A percentile compares a stretch with the other conserved stretches of the same genome.
These are phyloP conservation scores for Corymbia calophylla DNA, from an alignment of 441 rosid species.

Conservation along the genomic window DNA sequence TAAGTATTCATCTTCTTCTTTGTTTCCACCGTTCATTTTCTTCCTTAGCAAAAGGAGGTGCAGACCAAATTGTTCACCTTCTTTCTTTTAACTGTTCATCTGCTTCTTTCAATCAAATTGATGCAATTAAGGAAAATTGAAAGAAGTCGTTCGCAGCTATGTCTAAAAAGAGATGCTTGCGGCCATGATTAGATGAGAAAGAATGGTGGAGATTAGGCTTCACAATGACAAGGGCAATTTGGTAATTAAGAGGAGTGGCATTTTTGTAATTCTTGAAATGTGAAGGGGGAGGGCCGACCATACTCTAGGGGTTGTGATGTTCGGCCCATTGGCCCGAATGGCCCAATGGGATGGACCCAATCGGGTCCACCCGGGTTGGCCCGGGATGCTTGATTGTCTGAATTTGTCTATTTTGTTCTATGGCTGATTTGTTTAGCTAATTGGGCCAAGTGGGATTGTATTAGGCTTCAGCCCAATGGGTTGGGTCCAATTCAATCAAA, in stretches of 20 bases:
- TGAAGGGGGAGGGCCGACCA: neutral
- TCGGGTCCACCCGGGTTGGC: too few species aligned
- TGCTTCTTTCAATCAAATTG: neutral
- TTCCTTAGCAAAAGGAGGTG: constrained; percentile 16
- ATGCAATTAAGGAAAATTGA: neutral
- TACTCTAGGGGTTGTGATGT: neutral
- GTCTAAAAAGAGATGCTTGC: neutral
- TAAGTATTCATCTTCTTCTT: constrained; percentile 41
- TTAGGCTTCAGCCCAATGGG: too few species aligned
- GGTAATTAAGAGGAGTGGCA: neutral
- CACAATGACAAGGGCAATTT: neutral
- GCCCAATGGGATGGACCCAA: neutral
- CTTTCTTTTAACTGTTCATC: neutral
- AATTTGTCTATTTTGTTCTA: too few species aligned
- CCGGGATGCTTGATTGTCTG: too few species aligned
- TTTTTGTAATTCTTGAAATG: neutral
- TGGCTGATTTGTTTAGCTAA: too few species aligned
- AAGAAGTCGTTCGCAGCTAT: neutral
- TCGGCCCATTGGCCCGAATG: neutral
- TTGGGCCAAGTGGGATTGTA: too few species aligned
- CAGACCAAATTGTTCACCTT: constrained; percentile 3
- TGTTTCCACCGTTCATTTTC: neutral
- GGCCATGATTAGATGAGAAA: neutral
- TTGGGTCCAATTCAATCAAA: too few species aligned
- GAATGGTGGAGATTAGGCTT: neutral